Evolutionary conservation across 2,329 filamentous ascomycete species (phyloP).

Genomic region (Penicillium polonicum): DNA sequence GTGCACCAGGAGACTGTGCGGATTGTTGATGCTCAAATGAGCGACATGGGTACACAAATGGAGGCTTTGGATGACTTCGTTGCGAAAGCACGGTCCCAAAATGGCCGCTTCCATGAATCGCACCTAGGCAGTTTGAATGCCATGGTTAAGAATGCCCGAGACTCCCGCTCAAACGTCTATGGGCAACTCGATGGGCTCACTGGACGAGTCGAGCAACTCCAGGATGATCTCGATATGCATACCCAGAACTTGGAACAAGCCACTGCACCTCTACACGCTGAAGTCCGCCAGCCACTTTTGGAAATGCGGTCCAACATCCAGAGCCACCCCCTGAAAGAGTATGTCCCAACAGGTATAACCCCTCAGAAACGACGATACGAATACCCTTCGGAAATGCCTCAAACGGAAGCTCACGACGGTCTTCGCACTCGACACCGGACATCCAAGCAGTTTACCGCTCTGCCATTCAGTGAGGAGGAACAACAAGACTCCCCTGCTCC

Average conservation of each 20-base stretch:
- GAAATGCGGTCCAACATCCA: conserved; percentile 70
- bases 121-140: conserved; percentile 65
- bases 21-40: conserved; percentile 85
- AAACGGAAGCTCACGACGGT: conserved; percentile 64
- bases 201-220: conserved; percentile 66
- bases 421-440: conserved; percentile 54
- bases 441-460: conserved; percentile 35
- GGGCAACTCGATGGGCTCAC: conserved; percentile 68
- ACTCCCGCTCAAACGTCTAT: conserved; percentile 70
- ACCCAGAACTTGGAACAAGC: conserved; percentile 59
- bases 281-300: conserved; percentile 67
- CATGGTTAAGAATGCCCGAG: conserved; percentile 67
- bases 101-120: conserved; percentile 70
- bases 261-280: conserved; percentile 58
- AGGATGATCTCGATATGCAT: conserved; percentile 64
- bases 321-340: conserved; percentile 68
- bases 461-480: conserved; percentile 34
- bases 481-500: conserved; percentile 17
- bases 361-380: conserved; percentile 77
- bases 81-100: conserved; percentile 74
- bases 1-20: conserved; percentile 88
- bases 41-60: conserved; percentile 85
- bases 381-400: conserved; percentile 76
- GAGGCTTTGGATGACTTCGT: conserved; percentile 88
- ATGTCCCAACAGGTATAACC: conserved; percentile 79